These are phyloP conservation scores for Ilex asprella DNA, from an alignment of 257 asterid genomes.

Conservation along the genomic window DNA sequence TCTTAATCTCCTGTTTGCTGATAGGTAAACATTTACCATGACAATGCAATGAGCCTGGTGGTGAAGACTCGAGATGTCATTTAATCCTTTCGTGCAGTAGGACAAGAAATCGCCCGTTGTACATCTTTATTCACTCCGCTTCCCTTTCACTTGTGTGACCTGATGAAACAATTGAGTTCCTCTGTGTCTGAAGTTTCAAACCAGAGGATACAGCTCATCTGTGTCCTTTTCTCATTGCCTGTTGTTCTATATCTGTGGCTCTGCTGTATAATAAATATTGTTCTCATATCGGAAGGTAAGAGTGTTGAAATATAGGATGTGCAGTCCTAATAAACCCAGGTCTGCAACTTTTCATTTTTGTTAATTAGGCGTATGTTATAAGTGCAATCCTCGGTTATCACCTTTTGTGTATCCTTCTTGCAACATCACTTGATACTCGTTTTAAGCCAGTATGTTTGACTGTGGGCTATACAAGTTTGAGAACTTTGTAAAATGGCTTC, in stretches of 20 bases:
- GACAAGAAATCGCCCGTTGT: not conserved
- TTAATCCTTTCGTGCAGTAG: not conserved
- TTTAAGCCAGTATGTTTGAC: too few relatives aligned
- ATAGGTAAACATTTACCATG: too few relatives aligned
- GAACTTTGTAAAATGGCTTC: too few relatives aligned
- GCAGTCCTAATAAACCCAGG: not conserved
- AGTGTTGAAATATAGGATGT: not conserved
- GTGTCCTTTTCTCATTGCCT: not conserved
- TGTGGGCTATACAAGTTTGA: too few relatives aligned
- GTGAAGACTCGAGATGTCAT: not conserved
- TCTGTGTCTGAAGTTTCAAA: not conserved
- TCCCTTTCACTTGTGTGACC: too few relatives aligned
- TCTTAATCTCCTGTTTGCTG: too few relatives aligned
- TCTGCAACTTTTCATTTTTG: not conserved
- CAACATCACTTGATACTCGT: too few relatives aligned
- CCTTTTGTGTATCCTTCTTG: not conserved
- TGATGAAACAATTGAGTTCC: too few relatives aligned
- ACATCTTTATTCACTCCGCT: too few relatives aligned
- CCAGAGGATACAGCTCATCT: not conserved
- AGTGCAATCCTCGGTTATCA: not conserved
- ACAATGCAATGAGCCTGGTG: too few relatives aligned
- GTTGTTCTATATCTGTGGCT: not conserved
- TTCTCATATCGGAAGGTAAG: not conserved
- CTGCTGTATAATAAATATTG: not conserved
- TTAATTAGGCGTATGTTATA: not conserved